Conservation (phyloP, 2,329 filamentous ascomycete genomes). For the Diaporthe amygdali region DNA sequence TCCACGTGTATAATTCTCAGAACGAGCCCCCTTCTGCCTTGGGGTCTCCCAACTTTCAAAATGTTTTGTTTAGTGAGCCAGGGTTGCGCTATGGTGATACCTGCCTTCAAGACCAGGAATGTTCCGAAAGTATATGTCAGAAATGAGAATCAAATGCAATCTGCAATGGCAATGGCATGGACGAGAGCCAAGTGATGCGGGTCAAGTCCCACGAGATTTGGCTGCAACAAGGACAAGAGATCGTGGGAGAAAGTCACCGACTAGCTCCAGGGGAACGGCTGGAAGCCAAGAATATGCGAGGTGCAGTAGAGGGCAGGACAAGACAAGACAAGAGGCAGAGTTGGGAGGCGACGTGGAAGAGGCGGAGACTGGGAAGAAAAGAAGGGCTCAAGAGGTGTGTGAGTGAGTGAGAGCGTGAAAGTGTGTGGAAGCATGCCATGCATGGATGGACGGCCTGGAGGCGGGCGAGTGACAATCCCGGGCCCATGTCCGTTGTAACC, state of each 20-base stretch:
- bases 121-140: background rate
- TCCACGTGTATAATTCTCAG: background rate
- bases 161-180: background rate
- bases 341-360: background rate
- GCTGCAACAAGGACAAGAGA: conserved; percentile 7
- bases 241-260: background rate
- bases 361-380: conserved; percentile 5
- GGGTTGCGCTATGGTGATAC: background rate
- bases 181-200: conserved; percentile 11
- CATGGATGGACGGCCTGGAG: background rate
- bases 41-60: background rate
- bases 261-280: conserved; percentile 3
- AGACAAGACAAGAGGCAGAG: background rate
- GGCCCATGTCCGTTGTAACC: background rate
- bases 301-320: conserved; percentile 15
- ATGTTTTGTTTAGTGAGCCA: background rate
- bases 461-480: conserved; percentile 9
- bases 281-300: conserved; percentile 8
- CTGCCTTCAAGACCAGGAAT: background rate
- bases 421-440: conserved; percentile 9
- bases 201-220: background rate
- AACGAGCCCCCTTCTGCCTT: background rate
- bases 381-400: background rate
- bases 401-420: background rate
- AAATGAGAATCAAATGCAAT: background rate